Evolutionary conservation across 805 yeast genomes (phyloP), one percentile per base, ranked within the genome.

Genomic region (Saccharomycopsis capsularis): DNA sequence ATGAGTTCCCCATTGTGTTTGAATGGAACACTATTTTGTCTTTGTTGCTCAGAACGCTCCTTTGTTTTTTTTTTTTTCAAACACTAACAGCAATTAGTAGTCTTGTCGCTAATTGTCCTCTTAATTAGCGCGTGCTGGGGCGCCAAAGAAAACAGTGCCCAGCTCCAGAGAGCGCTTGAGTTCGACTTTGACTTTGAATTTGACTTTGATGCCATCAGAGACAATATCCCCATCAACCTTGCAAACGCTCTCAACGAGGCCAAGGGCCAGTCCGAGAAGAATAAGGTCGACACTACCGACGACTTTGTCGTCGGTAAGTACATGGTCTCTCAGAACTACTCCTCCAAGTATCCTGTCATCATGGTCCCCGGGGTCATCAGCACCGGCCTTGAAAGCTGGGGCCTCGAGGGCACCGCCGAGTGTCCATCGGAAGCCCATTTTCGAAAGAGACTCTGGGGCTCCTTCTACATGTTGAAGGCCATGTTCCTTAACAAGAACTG

Each of bases 321-420:
- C 40, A 66, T 91, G 71, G 67, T 67, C 34, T 60, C 64, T 9
- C 76, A 75, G 22, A 75, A 79, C 34, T 66, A 79, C 25, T 61
- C 69, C 0, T 73, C 81, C 0, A 78, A 84, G 55, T 74, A 78
- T 64, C 95, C 95, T 4, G 95, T 93, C 13, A 76, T 93, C 3
- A 76, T 93, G 81, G 87, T 93, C 18, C 99, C 99, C 0, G 99
- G 99, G 3, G 97, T 91, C 13, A 86, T 87, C 47, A 85, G 96
- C 27, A 90, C 98, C 0, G 97, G 97, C 3, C 71, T 93, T 34
- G 99, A 93, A 64, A 81, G 89, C 43, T 93, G 99, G 99, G 83
- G 95, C 0, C 69, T 86, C 2, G 75, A 70, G 30, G 89, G 89
- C 9, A 75, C 82, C 3, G 76, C 70, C 2, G 93, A 81, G 4